These are phyloP conservation scores for Penstemon barbatus DNA, from an alignment of 257 asterid genomes.

Conservation along the genomic window DNA sequence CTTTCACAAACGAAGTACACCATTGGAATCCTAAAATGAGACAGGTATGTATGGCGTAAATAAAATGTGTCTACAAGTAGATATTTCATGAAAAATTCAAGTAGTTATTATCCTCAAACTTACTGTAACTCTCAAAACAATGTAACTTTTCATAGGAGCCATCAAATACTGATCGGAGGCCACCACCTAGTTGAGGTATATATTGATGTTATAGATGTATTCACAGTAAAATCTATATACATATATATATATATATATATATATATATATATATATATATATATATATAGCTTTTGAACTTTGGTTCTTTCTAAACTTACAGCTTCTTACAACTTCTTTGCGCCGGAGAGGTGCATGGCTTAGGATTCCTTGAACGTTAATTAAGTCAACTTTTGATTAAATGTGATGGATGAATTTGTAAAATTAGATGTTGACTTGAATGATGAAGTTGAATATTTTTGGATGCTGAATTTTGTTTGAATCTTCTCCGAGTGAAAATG, in stretches of 20 bases:
- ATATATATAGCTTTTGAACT: background rate
- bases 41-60: background rate
- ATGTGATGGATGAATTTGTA: background rate
- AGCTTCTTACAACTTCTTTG: background rate
- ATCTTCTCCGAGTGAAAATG: constrained; percentile 13
- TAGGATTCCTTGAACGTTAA: background rate
- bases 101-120: background rate
- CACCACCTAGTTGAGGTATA: background rate
- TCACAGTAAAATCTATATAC: background rate
- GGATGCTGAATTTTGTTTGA: constrained; percentile 3
- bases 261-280: background rate
- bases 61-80: background rate
- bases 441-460: constrained; percentile 8
- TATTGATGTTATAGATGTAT: background rate
- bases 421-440: background rate
- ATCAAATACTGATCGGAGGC: background rate
- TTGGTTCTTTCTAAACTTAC: background rate
- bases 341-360: background rate
- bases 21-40: background rate
- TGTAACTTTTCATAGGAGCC: constrained; percentile 5
- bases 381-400: background rate
- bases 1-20: background rate
- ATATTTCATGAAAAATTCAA: background rate
- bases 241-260: background rate
- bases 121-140: background rate